Conservation (phyloP, 768 basidiomycete genomes). For the Leccinum ochraceum region DNA sequence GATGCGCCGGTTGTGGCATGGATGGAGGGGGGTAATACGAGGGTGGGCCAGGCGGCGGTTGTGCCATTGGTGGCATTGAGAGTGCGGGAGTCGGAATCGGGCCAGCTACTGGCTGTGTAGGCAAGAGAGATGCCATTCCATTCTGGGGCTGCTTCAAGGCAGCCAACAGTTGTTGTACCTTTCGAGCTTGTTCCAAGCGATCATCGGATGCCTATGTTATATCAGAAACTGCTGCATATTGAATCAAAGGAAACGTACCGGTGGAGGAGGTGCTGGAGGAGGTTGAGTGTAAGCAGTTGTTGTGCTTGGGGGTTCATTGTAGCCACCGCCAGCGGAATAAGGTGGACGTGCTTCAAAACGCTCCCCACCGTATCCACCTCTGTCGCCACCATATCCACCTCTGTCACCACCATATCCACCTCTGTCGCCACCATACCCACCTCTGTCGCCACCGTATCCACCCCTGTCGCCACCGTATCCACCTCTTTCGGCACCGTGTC, state of each 20-base stretch:
- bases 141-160: conserved; percentile 73
- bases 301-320: conserved; percentile 28
- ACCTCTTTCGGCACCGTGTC: conserved; percentile 28
- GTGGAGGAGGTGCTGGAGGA: conserved; percentile 20
- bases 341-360: conserved; percentile 45
- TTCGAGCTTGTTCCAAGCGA: conserved; percentile 84
- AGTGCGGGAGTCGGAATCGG: conserved; percentile 37
- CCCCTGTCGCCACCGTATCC: conserved; percentile 45
- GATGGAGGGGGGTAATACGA: conserved; percentile 48
- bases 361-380: conserved; percentile 44
- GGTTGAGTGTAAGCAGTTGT: conserved; percentile 29
- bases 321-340: conserved; percentile 27
- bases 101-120: conserved; percentile 33
- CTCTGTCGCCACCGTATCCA: conserved; percentile 42
- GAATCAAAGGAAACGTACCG: conserved; percentile 29
- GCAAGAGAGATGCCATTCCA: conserved; percentile 23
- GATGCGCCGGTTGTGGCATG: conserved; percentile 27
- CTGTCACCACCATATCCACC: conserved; percentile 45
- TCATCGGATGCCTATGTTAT: conserved; percentile 49
- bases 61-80: conserved; percentile 38
- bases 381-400: conserved; percentile 42
- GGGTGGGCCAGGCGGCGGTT: conserved; percentile 28
- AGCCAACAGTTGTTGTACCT: conserved; percentile 81
- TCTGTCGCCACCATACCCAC: conserved; percentile 40
- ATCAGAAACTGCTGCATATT: conserved; percentile 2